phyloP scores from a whole-genome alignment of 2,329 filamentous ascomycete species.

The Podosphaera aphanis region DNA sequence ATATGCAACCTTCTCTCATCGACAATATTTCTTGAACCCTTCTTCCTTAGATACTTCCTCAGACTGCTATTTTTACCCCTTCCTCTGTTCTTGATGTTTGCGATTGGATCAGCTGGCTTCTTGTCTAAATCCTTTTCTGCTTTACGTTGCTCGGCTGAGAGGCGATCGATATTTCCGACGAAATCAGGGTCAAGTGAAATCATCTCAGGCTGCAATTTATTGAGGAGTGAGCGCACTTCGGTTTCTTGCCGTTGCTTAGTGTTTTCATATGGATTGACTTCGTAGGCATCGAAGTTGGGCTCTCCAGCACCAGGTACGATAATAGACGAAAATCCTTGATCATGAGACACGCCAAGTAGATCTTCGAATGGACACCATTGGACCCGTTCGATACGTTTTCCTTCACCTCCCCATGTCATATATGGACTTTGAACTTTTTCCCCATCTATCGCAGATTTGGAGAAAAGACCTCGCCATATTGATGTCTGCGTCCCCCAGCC shows the following conservation, averaged over 20 bases:
- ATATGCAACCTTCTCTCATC: slow-evolving; percentile 81
- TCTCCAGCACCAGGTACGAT: slow-evolving; percentile 90
- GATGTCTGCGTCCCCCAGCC: slow-evolving; percentile 78
- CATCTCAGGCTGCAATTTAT: slow-evolving; percentile 93
- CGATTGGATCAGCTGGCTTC: slow-evolving; percentile 31
- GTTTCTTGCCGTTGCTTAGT: slow-evolving; percentile 76
- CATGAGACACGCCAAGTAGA: slow-evolving; percentile 64
- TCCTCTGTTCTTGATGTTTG: slow-evolving; percentile 50
- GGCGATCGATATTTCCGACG: slow-evolving; percentile 66
- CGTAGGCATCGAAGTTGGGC: slow-evolving; percentile 82
- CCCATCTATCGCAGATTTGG: slow-evolving; percentile 45
- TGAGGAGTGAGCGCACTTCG: slow-evolving; percentile 73
- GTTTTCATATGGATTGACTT: slow-evolving; percentile 88
- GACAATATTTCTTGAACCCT: slow-evolving; percentile 77
- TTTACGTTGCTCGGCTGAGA: slow-evolving; percentile 52
- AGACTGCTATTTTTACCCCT: slow-evolving; percentile 76
- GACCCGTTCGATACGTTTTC: slow-evolving; percentile 55
- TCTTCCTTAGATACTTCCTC: slow-evolving; percentile 75
- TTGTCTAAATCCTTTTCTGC: slow-evolving; percentile 62
- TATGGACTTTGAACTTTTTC: slow-evolving; percentile 71
- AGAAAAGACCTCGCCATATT: slow-evolving; percentile 78
- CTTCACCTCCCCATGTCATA: slow-evolving; percentile 79
- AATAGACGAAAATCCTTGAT: slow-evolving; percentile 68
- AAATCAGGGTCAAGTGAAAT: slow-evolving; percentile 85
- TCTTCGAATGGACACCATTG: slow-evolving; percentile 92